Conservation (phyloP, 2,329 filamentous ascomycete genomes). For the Colletotrichum sp. region DNA sequence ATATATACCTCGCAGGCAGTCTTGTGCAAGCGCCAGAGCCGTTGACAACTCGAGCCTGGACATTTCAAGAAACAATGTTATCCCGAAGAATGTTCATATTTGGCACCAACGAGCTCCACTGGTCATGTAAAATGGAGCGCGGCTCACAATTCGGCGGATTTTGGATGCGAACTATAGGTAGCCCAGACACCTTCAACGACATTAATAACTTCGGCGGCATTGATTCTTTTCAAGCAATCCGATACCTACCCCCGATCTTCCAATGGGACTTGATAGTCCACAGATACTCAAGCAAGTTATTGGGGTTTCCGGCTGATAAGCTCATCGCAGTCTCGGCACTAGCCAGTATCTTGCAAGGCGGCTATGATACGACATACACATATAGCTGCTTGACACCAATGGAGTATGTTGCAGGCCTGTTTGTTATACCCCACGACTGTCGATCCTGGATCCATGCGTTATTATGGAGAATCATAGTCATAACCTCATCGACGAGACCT, state of each 20-base stretch:
- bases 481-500: fast-evolving
- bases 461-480: fast-evolving
- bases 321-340: too few relatives aligned
- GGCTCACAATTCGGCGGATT: background rate
- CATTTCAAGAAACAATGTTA: background rate
- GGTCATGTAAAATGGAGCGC: background rate
- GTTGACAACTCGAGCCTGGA: background rate
- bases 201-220: too few relatives aligned
- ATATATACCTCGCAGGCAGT: fast-evolving
- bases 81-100: background rate
- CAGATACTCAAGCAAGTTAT: too few relatives aligned
- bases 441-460: background rate
- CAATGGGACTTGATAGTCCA: too few relatives aligned
- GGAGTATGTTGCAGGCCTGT: background rate
- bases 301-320: too few relatives aligned
- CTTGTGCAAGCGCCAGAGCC: fast-evolving
- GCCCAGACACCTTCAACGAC: too few relatives aligned
- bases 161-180: background rate
- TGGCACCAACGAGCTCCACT: background rate
- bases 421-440: background rate
- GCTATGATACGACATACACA: too few relatives aligned
- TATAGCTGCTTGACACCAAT: too few relatives aligned
- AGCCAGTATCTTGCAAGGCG: too few relatives aligned
- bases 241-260: too few relatives aligned
- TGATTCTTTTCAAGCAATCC: too few relatives aligned